These are phyloP conservation scores for Pseudophaeomoniella oleicola DNA, from an alignment of 2,329 filamentous ascomycete genomes.

Conservation along the genomic window DNA sequence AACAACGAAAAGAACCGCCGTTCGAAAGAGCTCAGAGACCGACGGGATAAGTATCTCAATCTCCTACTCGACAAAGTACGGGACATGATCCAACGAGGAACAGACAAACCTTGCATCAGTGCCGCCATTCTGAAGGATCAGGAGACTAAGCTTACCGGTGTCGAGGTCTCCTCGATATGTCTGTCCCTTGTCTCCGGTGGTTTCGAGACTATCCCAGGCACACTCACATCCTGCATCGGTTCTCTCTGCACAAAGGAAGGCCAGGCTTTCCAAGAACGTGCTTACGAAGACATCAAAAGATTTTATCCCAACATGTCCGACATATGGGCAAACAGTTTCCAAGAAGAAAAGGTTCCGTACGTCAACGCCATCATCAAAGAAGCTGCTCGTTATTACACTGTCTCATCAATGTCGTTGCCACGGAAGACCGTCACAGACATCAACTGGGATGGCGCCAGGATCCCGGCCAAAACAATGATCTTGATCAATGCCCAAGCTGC, in stretches of 20 bases:
- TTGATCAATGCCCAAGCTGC: slow-evolving; percentile 62
- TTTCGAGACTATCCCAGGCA: slow-evolving; percentile 61
- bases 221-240: slow-evolving; percentile 57
- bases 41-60: slow-evolving; percentile 50
- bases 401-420: slow-evolving; percentile 59
- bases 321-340: slow-evolving; percentile 51
- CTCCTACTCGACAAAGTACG: slow-evolving; percentile 39
- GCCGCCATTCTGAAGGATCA: slow-evolving; percentile 52
- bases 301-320: slow-evolving; percentile 49
- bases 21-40: slow-evolving; percentile 45
- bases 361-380: slow-evolving; percentile 62
- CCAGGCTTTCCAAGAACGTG: slow-evolving; percentile 51
- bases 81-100: slow-evolving; percentile 40
- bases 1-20: slow-evolving; percentile 40
- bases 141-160: slow-evolving; percentile 48
- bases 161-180: slow-evolving; percentile 60
- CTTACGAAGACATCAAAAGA: slow-evolving; percentile 50
- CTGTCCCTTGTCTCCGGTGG: slow-evolving; percentile 63
- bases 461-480: slow-evolving; percentile 59
- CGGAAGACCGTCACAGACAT: slow-evolving; percentile 54
- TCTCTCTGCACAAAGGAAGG: slow-evolving; percentile 49
- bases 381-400: slow-evolving; percentile 57
- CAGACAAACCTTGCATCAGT: slow-evolving; percentile 49
- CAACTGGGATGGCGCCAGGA: slow-evolving; percentile 46
- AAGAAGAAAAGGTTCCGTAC: slow-evolving; percentile 58